Base-by-base conservation (phyloP, 2,329 filamentous ascomycete species). In the Talaromyces pinophilus region DNA sequence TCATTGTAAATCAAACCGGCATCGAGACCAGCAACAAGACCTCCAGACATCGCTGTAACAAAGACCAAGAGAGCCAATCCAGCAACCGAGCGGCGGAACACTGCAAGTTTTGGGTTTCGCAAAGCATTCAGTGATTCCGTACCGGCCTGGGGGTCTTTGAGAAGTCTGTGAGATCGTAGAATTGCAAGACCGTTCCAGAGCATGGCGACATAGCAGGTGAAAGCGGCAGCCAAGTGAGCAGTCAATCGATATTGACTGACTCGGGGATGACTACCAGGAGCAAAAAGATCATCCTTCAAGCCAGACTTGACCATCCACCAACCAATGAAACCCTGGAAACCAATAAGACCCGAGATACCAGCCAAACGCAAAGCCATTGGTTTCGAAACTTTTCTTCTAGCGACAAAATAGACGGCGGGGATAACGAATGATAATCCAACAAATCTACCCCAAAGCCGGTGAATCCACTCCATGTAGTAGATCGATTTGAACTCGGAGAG, bases 251-350 rank as follows among this genome's bases (percentile, higher is more conserved):
- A 99, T 80, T 99, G 95, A 69, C 90, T 94, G 60, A 99, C 95
- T 67, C 95, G 88, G 0, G 95, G 95, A 78, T 97, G 92, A 65
- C 90, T 91, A 13, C 93, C 95, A 2, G 92, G 90, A 22, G 92
- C 92, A 76, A 99, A 97, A 33, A 99, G 86, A 77, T 99, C 95
- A 76, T 98, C 95, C 77, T 94, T 96, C 69, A 99, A 84, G 1
- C 95, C 95, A 11, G 92, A 96, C 80, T 96, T 96, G 72, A 99
- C 95, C 95, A 99, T 99, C 93, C 95, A 99, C 95, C 95, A 99
- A 64, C 95, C 95, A 70, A 99, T 89, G 74, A 95, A 87, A 54
- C 95, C 95, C 79, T 99, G 95, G 78, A 97, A 95, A 64, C 92
- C 95, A 73, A 99, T 97, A 72, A 98, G 84, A 59, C 86, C 87